phyloP scores from a whole-genome alignment of 176 grass and related monocot genomes.

The Areca catechu region DNA sequence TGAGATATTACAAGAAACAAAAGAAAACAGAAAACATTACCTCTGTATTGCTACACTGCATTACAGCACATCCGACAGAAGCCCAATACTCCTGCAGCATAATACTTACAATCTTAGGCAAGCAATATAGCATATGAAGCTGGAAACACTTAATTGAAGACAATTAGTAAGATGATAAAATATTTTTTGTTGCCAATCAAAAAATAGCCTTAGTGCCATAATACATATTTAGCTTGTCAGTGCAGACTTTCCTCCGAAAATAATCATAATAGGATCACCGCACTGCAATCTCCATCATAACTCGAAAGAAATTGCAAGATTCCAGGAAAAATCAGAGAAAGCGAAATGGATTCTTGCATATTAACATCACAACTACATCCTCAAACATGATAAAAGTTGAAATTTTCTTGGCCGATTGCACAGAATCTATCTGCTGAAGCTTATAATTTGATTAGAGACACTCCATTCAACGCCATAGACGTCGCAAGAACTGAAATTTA shows the following conservation, averaged over 20 bases:
- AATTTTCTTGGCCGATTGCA: too few species aligned
- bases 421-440: too few species aligned
- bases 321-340: not conserved
- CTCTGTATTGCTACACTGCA: slow-evolving; percentile 99
- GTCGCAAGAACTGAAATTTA: not conserved
- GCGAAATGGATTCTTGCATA: not conserved
- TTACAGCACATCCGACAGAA: slow-evolving; percentile 83
- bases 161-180: too few species aligned
- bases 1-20: not conserved
- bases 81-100: slow-evolving; percentile 80
- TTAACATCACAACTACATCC: not conserved
- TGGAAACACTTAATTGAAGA: not conserved
- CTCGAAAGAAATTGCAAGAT: not conserved
- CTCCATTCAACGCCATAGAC: too few species aligned
- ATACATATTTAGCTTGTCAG: too few species aligned
- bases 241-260: too few species aligned
- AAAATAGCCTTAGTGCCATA: too few species aligned
- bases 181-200: too few species aligned
- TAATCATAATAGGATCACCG: too few species aligned
- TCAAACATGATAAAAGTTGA: slow-evolving; percentile 4
- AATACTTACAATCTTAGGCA: not conserved
- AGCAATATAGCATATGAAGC: not conserved
- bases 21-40: slow-evolving; percentile 16
- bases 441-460: too few species aligned
- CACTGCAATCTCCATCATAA: too few species aligned